These are phyloP conservation scores for Lactarius sanguifluus DNA, from an alignment of 768 basidiomycete genomes.

Conservation along the genomic window DNA sequence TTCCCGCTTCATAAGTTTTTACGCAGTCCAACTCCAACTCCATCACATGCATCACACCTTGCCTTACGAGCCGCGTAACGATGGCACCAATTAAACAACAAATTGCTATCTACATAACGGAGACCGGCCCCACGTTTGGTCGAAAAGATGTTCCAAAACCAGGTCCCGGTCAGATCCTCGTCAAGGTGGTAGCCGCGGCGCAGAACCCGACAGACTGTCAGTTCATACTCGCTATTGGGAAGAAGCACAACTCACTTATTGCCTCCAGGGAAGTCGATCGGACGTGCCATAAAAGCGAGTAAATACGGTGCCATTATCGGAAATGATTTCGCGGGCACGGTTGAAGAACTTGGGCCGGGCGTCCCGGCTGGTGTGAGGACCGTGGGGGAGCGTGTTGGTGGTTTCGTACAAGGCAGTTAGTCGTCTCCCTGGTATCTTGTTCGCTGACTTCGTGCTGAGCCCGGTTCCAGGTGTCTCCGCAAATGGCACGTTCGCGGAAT, in stretches of 20 bases:
- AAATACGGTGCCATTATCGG: conserved; percentile 20
- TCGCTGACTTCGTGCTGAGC: not conserved
- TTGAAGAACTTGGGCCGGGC: conserved; percentile 26
- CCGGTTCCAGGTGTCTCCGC: not conserved
- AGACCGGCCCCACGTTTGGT: conserved; percentile 9
- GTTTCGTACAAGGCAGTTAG: conserved; percentile 15
- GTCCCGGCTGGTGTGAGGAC: conserved; percentile 22
- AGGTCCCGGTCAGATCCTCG: conserved; percentile 17
- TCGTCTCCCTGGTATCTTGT: not conserved
- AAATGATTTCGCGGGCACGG: conserved; percentile 27
- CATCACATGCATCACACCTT: too few species aligned
- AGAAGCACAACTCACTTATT: not conserved
- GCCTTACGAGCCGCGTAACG: too few species aligned
- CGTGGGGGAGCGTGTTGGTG: conserved; percentile 28
- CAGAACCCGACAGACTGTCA: conserved; percentile 25
- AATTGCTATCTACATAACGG: conserved; percentile 6
- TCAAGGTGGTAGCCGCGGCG: conserved; percentile 18
- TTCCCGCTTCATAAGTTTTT: not conserved
- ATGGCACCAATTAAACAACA: conserved; percentile 24
- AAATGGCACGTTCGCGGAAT: conserved; percentile 24
- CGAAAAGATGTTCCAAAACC: conserved; percentile 16
- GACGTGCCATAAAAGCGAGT: not conserved
- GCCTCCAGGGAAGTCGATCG: conserved; percentile 7
- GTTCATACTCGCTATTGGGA: not conserved
- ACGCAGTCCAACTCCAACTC: too few species aligned